phyloP scores from a whole-genome alignment of 2,329 filamentous ascomycete genomes.

The Ascomycota sp. region DNA sequence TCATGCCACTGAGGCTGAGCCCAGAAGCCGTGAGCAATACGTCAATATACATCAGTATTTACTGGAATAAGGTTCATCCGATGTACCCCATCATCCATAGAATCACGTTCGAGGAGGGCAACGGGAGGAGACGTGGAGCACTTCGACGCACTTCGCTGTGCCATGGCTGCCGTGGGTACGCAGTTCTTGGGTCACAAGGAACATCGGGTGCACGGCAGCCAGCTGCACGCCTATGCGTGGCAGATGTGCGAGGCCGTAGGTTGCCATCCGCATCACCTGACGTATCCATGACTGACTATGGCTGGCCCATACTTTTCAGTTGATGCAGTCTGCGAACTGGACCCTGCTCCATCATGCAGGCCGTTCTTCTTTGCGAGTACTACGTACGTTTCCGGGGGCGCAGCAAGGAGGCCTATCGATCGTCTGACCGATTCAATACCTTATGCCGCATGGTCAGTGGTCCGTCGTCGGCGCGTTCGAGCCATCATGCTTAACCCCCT shows the following conservation, averaged over 20 bases:
- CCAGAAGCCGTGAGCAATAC: slow-evolving; percentile 20
- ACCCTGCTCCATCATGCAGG: slow-evolving; percentile 29
- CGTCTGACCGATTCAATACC: slow-evolving; percentile 27
- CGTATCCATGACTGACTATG: not conserved
- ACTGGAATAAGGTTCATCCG: slow-evolving; percentile 30
- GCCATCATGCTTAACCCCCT: slow-evolving; percentile 9
- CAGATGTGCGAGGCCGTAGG: slow-evolving; percentile 29
- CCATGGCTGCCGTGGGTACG: slow-evolving; percentile 36
- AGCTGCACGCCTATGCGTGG: slow-evolving; percentile 30
- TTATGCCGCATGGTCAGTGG: slow-evolving; percentile 36
- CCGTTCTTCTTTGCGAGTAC: slow-evolving; percentile 32
- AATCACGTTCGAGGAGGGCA: slow-evolving; percentile 19
- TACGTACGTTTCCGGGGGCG: slow-evolving; percentile 33
- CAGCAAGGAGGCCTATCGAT: slow-evolving; percentile 21
- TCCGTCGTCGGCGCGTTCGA: too few species aligned
- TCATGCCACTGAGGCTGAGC: slow-evolving; percentile 15
- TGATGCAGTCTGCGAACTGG: slow-evolving; percentile 16
- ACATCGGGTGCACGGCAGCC: slow-evolving; percentile 26
- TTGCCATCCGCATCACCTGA: slow-evolving; percentile 3
- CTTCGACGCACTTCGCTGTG: slow-evolving; percentile 24
- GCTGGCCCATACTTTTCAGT: slow-evolving; percentile 10
- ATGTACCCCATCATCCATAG: slow-evolving; percentile 30
- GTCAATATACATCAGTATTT: slow-evolving; percentile 28
- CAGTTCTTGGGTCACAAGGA: slow-evolving; percentile 27
- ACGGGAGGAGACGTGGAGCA: slow-evolving; percentile 12